Evolutionary conservation across 2,329 filamentous ascomycete species (phyloP).

Genomic region (Monilinia fructigena): DNA sequence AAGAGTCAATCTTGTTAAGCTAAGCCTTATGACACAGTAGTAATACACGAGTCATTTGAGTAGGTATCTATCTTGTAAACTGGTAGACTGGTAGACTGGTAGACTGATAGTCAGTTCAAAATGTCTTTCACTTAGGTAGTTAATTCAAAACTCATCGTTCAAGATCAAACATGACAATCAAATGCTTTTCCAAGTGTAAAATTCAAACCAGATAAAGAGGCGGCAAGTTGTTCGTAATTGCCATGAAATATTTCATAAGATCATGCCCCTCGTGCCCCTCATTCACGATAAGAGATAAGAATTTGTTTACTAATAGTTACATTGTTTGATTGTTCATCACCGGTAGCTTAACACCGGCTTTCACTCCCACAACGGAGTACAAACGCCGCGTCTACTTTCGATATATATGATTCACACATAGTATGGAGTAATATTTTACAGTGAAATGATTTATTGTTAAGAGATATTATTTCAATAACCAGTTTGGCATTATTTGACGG

Average conservation of each 20-base stretch:
- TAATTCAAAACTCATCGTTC: neutral
- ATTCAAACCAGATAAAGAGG: too few species aligned
- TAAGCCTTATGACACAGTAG: conserved; percentile 10
- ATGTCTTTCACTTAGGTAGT: neutral
- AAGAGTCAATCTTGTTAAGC: neutral
- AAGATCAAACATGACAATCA: neutral
- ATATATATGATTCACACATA: conserved; percentile 15
- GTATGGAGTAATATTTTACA: neutral
- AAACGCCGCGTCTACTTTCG: conserved; percentile 10
- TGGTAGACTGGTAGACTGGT: too few species aligned
- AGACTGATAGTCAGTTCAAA: neutral
- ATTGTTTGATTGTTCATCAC: conserved; percentile 10
- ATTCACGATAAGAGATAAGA: conserved; percentile 23
- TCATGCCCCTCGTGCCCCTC: conserved; percentile 13
- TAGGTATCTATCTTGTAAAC: neutral
- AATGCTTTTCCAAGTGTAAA: too few species aligned
- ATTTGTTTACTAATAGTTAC: conserved; percentile 17
- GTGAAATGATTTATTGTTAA: neutral
- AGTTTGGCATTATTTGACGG: neutral
- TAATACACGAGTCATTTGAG: too few species aligned
- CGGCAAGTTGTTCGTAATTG: neutral
- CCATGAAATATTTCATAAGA: neutral
- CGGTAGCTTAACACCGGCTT: conserved; percentile 17
- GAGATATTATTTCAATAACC: neutral
- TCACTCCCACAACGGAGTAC: conserved; percentile 18